Evolutionary conservation across 352 stramenopile genomes (phyloP), one percentile per base, ranked within the genome.

Genomic region (Thalassiosira hispida): DNA sequence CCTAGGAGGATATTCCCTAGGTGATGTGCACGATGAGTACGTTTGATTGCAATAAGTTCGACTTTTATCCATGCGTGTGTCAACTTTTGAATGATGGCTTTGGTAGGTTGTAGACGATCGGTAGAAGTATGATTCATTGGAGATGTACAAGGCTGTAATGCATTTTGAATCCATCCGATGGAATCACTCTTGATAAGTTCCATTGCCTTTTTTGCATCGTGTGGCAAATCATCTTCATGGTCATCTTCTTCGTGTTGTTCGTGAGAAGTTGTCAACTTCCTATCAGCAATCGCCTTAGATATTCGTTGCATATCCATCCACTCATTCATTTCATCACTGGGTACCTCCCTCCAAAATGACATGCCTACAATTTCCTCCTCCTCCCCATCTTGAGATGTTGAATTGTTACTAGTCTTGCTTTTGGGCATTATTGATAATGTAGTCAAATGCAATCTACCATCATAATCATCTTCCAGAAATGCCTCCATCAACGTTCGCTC

Each of bases 381-480:
- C 7, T 63, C 25, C 2, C 16, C 57, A 31, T 11, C 35, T 18
- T 7, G 12, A 25, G 14, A 42, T 23, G 5, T 8, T 25, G 2
- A n/a, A 44, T 63, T 23, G 1, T 23, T 40, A 33, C 8, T 31
- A 40, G 0, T 11, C 25, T 25, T 6, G 33, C 20, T 23, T 25
- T 5, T 18, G 2, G 9, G 16, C 25, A 6, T 25, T n/a, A 59
- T 59, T 44, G 56, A 61, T 27, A 81, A 23, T n/a, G 73, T 76
- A 18, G 59, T 75, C 20, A 81, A 56, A 38, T 76, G 64, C 16
- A 81, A 64, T 38, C 40, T 57, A 35, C 65, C 73, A 47, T 81
- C 73, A 42, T 72, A 81, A 55, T 81, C 73, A 67, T 81, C 49
- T 40, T 81, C 73, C n/a, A 81, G 23, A 31, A 81, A 81, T 20